Base-by-base conservation (phyloP, 225 moss, liverwort and hornwort genomes). In the Thuidium tamariscinum region DNA sequence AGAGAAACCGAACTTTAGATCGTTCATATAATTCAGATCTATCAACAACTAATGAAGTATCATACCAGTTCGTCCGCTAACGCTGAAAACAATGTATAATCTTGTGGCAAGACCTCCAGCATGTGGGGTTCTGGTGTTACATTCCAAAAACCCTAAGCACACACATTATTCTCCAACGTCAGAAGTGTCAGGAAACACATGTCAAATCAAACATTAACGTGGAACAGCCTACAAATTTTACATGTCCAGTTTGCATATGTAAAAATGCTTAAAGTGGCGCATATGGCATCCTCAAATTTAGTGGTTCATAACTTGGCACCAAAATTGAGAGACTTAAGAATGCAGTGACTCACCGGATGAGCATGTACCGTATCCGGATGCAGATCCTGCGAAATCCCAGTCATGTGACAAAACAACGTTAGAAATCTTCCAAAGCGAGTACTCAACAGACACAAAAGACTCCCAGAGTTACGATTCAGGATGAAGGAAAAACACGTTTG, bases 111-210 rank as follows among this genome's bases (percentile, higher is more conserved):
- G 9, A 89, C 88, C 32, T 73, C 88, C 65, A 93, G 63, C 90
- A 93, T 90, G 63, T 91, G 88, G 21, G 91, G 91, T 67, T 93
- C 93, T 20, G 93, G 93, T 5, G 93, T 91, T 6, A 91, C 93
- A 55, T 93, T 93, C 91, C 93, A 93, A 61, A 90, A 89, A 4
- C 66, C 91, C 93, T 93, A 32, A 59, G 2, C 16, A 74, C 61
- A 84, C 54, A 84, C 16, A 73, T 27, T 7, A 32, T 52, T 42
- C 37, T 30, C 80, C 49, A 75, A 14, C 32, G 30, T 87, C 32
- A 90, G 62, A 83, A 76, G 36, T 36, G 8, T 75, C 60, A 30
- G 36, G 27, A 71, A 34, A 49, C 7, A 16, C 8, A 56, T 29
- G 12, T 37, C 36, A 34, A 30, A 80, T 41, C 32, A 30, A 70